A percentile compares a stretch with the other conserved stretches of the same genome.
These are phyloP conservation scores for Pseudogymnoascus sp. DNA, from an alignment of 2,329 filamentous ascomycete species.

Conservation along the genomic window DNA sequence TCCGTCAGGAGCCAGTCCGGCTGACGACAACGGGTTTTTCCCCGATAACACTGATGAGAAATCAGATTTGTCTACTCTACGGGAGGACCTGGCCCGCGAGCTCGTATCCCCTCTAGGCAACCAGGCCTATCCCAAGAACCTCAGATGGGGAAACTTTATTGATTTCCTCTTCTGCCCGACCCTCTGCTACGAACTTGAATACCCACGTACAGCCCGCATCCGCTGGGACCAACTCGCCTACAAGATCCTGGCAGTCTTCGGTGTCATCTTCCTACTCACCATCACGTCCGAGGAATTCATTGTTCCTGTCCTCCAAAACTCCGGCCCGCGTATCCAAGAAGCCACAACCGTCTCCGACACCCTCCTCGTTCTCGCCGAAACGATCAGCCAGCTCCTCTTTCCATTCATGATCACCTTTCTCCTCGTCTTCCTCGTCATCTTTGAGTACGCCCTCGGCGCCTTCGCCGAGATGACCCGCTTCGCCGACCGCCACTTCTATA, in stretches of 20 bases:
- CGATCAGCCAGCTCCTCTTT: conserved; percentile 83
- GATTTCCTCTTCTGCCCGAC: conserved; percentile 92
- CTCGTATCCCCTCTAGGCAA: conserved; percentile 84
- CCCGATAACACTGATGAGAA: conserved; percentile 31
- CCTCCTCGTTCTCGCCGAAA: conserved; percentile 75
- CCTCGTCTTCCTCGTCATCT: conserved; percentile 94
- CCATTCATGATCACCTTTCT: conserved; percentile 96
- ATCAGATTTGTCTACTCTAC: conserved; percentile 54
- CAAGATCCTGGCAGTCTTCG: conserved; percentile 85
- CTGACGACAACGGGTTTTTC: conserved; percentile 14
- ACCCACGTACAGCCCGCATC: conserved; percentile 68
- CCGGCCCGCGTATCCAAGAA: conserved; percentile 44
- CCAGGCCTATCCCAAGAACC: conserved; percentile 81
- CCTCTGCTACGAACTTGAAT: conserved; percentile 95
- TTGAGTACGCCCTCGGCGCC: conserved; percentile 90
- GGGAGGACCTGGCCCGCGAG: conserved; percentile 82
- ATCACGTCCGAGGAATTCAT: conserved; percentile 93
- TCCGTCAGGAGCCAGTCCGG: conserved; percentile 26
- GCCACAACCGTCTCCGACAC: conserved; percentile 48
- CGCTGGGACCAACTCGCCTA: conserved; percentile 74
- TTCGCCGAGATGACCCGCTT: conserved; percentile 93
- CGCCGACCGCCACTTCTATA: conserved; percentile 89
- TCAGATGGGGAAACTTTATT: conserved; percentile 71
- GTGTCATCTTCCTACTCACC: conserved; percentile 91
- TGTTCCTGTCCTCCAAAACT: conserved; percentile 74